Percentiles rank a stretch among this genome's conserved stretches.
Conservation (phyloP, 2,329 filamentous ascomycete genomes). For the Cladosporium colombiae region DNA sequence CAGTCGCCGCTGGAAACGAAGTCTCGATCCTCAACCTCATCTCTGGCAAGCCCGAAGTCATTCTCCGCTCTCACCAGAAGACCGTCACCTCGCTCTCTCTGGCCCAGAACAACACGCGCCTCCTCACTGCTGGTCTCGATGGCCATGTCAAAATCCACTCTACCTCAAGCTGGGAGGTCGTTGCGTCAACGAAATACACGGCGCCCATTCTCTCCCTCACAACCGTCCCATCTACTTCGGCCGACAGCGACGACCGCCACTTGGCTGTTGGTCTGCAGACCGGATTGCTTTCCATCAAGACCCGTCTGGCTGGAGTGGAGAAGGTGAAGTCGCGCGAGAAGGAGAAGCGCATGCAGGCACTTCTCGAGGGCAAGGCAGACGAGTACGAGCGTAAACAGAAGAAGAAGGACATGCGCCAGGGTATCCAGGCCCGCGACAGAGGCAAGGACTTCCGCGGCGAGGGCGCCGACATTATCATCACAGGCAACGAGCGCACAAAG, state of each 20-base stretch:
- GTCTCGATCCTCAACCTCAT: conserved; percentile 92
- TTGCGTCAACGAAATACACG: conserved; percentile 91
- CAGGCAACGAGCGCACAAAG: conserved; percentile 64
- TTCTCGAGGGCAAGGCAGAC: conserved; percentile 75
- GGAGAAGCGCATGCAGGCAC: conserved; percentile 80
- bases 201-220: conserved; percentile 83
- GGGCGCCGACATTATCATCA: conserved; percentile 84
- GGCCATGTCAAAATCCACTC: conserved; percentile 98
- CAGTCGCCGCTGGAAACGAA: conserved; percentile 80
- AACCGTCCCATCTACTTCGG: conserved; percentile 66
- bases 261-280: conserved; percentile 93
- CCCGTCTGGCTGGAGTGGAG: conserved; percentile 80
- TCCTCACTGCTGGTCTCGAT: conserved; percentile 87
- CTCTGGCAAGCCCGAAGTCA: conserved; percentile 80
- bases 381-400: conserved; percentile 71
- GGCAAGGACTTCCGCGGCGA: conserved; percentile 82
- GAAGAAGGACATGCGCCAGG: conserved; percentile 61
- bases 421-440: conserved; percentile 60
- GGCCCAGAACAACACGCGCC: conserved; percentile 75
- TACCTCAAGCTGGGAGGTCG: conserved; percentile 91
- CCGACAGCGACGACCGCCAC: conserved; percentile 79
- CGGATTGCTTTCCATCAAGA: conserved; percentile 86
- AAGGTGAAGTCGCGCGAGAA: conserved; percentile 74
- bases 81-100: conserved; percentile 86
- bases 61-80: conserved; percentile 95